These are phyloP conservation scores for Galium porrigens DNA, from an alignment of 305 asterid species.

Conservation along the genomic window DNA sequence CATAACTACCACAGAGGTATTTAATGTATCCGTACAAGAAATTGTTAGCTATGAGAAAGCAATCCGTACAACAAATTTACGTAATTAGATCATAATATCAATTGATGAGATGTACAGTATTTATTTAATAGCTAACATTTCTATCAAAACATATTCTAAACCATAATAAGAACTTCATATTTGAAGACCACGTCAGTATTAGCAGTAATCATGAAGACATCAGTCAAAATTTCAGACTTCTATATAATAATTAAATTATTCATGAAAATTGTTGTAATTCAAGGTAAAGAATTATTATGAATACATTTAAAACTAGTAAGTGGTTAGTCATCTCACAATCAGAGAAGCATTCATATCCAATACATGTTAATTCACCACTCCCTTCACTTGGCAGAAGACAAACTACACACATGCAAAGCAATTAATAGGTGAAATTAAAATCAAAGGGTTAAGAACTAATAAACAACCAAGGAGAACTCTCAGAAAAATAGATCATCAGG, in stretches of 20 bases:
- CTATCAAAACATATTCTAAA: not conserved
- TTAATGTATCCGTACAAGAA: no score
- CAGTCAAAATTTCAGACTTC: not conserved
- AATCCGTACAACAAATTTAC: not conserved
- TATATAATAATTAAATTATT: no score
- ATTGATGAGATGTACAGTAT: not conserved
- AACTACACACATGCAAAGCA: not conserved
- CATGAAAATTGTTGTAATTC: not conserved
- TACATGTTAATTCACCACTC: conserved; percentile 4
- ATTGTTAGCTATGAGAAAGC: not conserved
- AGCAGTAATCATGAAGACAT: not conserved
- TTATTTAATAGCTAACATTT: not conserved
- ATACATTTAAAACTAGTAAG: not conserved
- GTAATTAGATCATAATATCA: not conserved
- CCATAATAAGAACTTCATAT: not conserved
- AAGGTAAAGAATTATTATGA: not conserved
- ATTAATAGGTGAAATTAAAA: not conserved
- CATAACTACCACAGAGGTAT: no score
- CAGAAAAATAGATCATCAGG: not conserved
- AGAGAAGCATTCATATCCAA: not conserved
- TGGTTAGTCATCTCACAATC: not conserved
- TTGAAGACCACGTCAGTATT: not conserved
- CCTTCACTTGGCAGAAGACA: not conserved
- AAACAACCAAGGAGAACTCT: not conserved
- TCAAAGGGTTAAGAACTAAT: not conserved